A percentile compares a stretch with the other conserved stretches of the same genome.
These are phyloP conservation scores for Sarocladiaceae sp. DNA, from an alignment of 2,329 filamentous ascomycete species.

Conservation along the genomic window DNA sequence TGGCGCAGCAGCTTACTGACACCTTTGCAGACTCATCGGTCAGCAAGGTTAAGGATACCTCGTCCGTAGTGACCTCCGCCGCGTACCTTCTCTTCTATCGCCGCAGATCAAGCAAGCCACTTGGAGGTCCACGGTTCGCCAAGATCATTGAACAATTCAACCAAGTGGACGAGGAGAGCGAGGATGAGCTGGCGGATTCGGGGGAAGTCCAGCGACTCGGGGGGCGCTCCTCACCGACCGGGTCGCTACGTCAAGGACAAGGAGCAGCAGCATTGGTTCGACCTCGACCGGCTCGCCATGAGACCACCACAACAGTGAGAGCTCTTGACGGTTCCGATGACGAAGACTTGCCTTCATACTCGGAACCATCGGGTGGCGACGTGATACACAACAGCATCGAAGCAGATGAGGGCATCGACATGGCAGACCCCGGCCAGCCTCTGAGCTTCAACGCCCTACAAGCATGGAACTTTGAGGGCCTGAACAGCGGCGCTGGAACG, in stretches of 20 bases:
- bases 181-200: constrained; percentile 39
- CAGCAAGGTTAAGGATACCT: constrained; percentile 51
- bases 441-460: constrained; percentile 17
- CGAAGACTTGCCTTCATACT: constrained; percentile 28
- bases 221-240: constrained; percentile 55
- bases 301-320: constrained; percentile 32
- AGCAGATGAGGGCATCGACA: constrained; percentile 39
- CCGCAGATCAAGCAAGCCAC: constrained; percentile 66
- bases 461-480: constrained; percentile 41
- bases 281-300: constrained; percentile 26
- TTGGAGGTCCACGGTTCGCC: constrained; percentile 73
- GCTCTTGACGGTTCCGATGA: constrained; percentile 19
- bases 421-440: constrained; percentile 29
- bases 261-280: constrained; percentile 4
- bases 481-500: constrained; percentile 26
- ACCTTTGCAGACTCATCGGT: constrained; percentile 66
- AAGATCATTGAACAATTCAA: constrained; percentile 61
- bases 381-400: constrained; percentile 38
- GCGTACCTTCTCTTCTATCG: constrained; percentile 97
- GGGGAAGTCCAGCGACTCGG: constrained; percentile 85
- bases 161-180: constrained; percentile 40
- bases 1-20: constrained; percentile 31
- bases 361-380: constrained; percentile 14
- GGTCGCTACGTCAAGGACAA: constrained; percentile 2
- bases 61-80: constrained; percentile 62